A percentile compares a stretch with the other conserved stretches of the same genome.
Conservation (phyloP, 2,329 filamentous ascomycete species). For the Colletotrichum sp. region DNA sequence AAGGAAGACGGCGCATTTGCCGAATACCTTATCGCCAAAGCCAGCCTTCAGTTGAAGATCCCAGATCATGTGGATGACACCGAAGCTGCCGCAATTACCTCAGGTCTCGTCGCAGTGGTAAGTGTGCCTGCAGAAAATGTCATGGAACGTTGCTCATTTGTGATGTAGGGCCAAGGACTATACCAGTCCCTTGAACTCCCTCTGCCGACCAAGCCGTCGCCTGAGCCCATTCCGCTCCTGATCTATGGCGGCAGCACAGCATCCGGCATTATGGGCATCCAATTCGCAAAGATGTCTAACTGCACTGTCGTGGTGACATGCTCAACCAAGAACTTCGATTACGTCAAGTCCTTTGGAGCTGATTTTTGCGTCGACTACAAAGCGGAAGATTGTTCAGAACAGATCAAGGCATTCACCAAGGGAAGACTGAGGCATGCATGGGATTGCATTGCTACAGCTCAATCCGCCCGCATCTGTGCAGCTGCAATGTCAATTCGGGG, state of each 20-base stretch:
- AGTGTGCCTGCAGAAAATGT: neutral
- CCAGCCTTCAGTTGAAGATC: constrained; percentile 45
- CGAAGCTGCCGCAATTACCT: constrained; percentile 47
- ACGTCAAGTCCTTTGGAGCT: constrained; percentile 48
- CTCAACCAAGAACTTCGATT: constrained; percentile 41
- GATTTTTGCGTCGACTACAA: constrained; percentile 52
- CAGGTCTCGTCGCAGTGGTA: constrained; percentile 44
- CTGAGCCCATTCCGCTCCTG: constrained; percentile 42
- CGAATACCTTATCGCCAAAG: constrained; percentile 42
- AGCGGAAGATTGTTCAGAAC: constrained; percentile 20
- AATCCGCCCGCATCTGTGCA: constrained; percentile 34
- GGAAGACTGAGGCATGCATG: constrained; percentile 34
- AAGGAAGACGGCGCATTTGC: constrained; percentile 48
- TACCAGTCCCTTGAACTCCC: constrained; percentile 50
- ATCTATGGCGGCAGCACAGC: constrained; percentile 59
- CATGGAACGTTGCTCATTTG: neutral
- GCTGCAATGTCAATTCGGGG: constrained; percentile 28
- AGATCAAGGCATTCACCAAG: constrained; percentile 28
- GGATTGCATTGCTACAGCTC: constrained; percentile 37
- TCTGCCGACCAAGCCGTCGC: constrained; percentile 45
- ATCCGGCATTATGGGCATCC: constrained; percentile 57
- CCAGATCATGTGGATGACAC: constrained; percentile 50
- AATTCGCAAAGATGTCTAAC: constrained; percentile 46
- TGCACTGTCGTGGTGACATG: constrained; percentile 43
- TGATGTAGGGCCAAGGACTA: constrained; percentile 46